phyloP scores from a whole-genome alignment of 1,284 basidiomycete species.

The Moesziomyces aphidis region DNA sequence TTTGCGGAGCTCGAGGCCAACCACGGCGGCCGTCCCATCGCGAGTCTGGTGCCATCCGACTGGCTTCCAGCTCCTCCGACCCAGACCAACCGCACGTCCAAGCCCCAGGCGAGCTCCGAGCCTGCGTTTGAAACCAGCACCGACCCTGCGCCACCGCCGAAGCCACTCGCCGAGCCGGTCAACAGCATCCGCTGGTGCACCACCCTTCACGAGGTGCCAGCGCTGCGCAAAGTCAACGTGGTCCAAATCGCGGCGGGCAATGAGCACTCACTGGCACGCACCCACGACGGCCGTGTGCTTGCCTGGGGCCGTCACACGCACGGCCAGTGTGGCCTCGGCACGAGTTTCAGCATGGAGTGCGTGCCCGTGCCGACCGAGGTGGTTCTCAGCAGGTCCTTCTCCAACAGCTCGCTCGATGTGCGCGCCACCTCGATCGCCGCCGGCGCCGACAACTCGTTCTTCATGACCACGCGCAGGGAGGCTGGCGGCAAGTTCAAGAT shows the following conservation, averaged over 20 bases:
- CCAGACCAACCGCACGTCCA: conserved; percentile 23
- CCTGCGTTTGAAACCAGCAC: conserved; percentile 44
- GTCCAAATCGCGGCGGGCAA: conserved; percentile 81
- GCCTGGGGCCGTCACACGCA: conserved; percentile 62
- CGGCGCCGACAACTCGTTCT: conserved; percentile 63
- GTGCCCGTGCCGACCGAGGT: conserved; percentile 89
- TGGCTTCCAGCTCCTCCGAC: conserved; percentile 66
- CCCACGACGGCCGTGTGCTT: conserved; percentile 79
- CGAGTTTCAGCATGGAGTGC: conserved; percentile 76
- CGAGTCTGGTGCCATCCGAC: conserved; percentile 56
- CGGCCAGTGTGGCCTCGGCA: conserved; percentile 85
- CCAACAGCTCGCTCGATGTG: conserved; percentile 70
- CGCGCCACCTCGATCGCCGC: conserved; percentile 52
- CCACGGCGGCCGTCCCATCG: conserved; percentile 66
- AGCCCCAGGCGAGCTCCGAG: conserved; percentile 17
- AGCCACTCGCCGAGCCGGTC: conserved; percentile 67
- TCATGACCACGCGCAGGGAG: conserved; percentile 43
- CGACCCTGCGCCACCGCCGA: conserved; percentile 32
- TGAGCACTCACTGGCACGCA: conserved; percentile 76
- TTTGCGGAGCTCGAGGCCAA: conserved; percentile 59
- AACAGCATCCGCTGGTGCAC: conserved; percentile 77
- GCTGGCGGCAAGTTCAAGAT: conserved; percentile 31
- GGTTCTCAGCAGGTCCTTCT: conserved; percentile 75
- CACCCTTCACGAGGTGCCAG: conserved; percentile 82
- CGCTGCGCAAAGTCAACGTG: conserved; percentile 76